A percentile compares a stretch with the other conserved stretches of the same genome.
Evolutionary conservation across 441 rosid species (phyloP).

Genomic region (Gossypium laxum): DNA sequence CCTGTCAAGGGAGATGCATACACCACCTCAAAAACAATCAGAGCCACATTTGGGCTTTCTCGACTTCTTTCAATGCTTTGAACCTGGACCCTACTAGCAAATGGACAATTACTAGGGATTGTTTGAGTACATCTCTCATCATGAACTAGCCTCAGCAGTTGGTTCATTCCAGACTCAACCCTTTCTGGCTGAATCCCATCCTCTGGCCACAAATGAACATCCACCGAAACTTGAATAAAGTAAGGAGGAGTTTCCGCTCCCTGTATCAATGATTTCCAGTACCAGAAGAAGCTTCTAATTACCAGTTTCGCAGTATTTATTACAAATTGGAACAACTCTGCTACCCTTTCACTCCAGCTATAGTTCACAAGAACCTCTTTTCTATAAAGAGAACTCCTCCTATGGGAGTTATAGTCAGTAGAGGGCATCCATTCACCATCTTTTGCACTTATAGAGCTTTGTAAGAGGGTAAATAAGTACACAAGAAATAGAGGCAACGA

Average conservation of each 20-base stretch:
- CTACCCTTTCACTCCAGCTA: conserved; percentile 50
- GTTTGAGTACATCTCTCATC: conserved; percentile 53
- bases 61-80: conserved; percentile 90
- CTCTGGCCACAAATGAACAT: conserved; percentile 83
- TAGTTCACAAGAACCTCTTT: conserved; percentile 40
- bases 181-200: conserved; percentile 99
- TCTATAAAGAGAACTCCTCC: conserved; percentile 38
- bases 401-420: conserved; percentile 36
- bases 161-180: conserved; percentile 78
- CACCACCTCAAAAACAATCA: conserved; percentile 87
- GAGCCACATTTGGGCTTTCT: conserved; percentile 62
- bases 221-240: conserved; percentile 92
- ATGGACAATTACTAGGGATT: conserved; percentile 56
- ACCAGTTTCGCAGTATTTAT: conserved; percentile 41
- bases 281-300: conserved; percentile 56
- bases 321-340: conserved; percentile 33
- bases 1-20: conserved; percentile 69
- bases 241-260: conserved; percentile 99
- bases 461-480: conserved; percentile 84
- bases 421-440: conserved; percentile 89
- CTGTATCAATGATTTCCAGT: conserved; percentile 76
- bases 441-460: conserved; percentile 91
- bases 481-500: conserved; percentile 85
- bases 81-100: conserved; percentile 74
- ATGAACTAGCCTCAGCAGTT: conserved; percentile 69